Evolutionary conservation across 108 stramenopile genomes (phyloP).

Genomic region (Cyclotella kingstonii): DNA sequence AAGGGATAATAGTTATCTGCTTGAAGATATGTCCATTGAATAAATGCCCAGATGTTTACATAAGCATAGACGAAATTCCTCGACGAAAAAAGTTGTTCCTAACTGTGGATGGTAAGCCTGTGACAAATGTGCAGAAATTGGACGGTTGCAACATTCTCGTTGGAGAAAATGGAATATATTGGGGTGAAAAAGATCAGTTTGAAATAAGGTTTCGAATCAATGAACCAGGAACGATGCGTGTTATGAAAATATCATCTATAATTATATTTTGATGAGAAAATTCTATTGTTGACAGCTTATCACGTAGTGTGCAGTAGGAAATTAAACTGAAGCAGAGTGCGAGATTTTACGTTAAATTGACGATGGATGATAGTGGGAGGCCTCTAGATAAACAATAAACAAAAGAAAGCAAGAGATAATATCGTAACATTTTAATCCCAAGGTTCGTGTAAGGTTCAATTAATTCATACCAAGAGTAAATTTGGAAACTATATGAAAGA

Average conservation of each 20-base stretch:
- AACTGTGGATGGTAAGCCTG: conserved; percentile 33
- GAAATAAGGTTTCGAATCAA: conserved; percentile 22
- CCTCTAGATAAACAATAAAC: no score
- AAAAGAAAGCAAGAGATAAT: no score
- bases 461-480: no score
- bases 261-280: conserved; percentile 24
- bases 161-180: conserved; percentile 29
- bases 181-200: conserved; percentile 32
- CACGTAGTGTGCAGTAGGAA: no score
- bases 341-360: no score
- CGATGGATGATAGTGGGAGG: no score
- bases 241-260: conserved; percentile 37
- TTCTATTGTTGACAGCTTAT: not conserved
- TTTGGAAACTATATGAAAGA: no score
- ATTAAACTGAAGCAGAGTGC: no score
- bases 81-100: conserved; percentile 24
- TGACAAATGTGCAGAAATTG: conserved; percentile 19
- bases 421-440: no score
- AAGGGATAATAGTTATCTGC: conserved; percentile 38
- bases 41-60: conserved; percentile 32
- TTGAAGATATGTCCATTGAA: conserved; percentile 39
- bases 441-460: no score
- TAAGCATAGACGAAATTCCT: conserved; percentile 28
- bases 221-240: conserved; percentile 9
- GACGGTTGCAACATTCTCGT: conserved; percentile 37